These are phyloP conservation scores for Apophysomyces variabilis DNA, from an alignment of 371 early-diverging fungal species.

Conservation along the genomic window DNA sequence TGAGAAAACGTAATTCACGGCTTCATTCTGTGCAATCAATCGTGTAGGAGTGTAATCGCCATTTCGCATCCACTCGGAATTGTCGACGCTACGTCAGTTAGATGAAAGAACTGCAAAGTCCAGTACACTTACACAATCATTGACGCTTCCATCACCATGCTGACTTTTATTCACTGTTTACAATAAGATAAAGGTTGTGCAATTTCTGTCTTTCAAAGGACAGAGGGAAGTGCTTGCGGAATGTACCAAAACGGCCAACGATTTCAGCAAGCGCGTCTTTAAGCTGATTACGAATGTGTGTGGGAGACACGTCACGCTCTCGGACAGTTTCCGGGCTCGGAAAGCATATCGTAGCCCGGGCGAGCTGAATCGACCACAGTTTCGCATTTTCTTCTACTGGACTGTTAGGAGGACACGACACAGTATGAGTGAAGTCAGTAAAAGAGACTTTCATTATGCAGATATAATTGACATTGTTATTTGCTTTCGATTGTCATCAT, in stretches of 20 bases:
- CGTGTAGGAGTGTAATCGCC: conserved; percentile 98
- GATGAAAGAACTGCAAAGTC: background rate
- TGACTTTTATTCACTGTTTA: conserved; percentile 13
- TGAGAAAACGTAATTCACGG: conserved; percentile 90
- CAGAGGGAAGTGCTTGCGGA: background rate
- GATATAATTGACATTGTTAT: no score
- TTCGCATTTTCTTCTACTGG: no score
- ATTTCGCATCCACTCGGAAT: conserved; percentile 99
- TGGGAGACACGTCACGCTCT: background rate
- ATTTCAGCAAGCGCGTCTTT: conserved; percentile 1
- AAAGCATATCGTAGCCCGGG: no score
- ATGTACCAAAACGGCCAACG: background rate
- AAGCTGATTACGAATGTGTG: conserved; percentile 1
- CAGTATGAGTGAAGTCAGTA: no score
- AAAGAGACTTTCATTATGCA: no score
- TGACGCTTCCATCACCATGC: conserved; percentile 67
- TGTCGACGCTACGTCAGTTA: conserved; percentile 78
- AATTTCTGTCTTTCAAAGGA: background rate
- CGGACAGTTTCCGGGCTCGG: no score
- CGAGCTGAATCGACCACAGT: no score
- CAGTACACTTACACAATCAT: conserved; percentile 61
- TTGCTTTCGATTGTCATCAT: no score
- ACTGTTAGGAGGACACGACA: no score
- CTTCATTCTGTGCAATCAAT: conserved; percentile 94
- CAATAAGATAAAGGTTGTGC: conserved; percentile 1